phyloP scores from a whole-genome alignment of 1,284 basidiomycete genomes.

The Mycosarcoma mackinlayi region DNA sequence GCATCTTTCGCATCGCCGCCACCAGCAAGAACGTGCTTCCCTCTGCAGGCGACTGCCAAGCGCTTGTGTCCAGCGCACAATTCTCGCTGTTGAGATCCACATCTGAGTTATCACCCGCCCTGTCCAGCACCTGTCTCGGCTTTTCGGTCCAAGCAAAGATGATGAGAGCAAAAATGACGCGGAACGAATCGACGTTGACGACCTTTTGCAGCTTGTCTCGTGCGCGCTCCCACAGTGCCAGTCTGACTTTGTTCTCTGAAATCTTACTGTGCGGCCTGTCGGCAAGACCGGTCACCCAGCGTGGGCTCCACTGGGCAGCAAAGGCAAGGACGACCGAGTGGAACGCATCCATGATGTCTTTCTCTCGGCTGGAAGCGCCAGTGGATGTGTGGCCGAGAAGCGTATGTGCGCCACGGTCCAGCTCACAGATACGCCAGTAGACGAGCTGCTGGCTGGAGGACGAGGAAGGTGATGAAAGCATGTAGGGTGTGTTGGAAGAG shows the following conservation, averaged over 20 bases:
- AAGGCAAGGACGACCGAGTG: constrained; percentile 37
- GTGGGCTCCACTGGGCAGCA: constrained; percentile 28
- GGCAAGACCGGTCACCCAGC: constrained; percentile 13
- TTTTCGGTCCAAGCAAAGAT: constrained; percentile 42
- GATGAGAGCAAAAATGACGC: constrained; percentile 39
- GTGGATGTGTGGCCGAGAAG: constrained; percentile 10
- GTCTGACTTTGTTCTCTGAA: constrained; percentile 21
- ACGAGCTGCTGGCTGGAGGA: constrained; percentile 18
- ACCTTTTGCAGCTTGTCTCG: constrained; percentile 29
- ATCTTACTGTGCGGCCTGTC: constrained; percentile 1
- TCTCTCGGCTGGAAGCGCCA: constrained; percentile 6
- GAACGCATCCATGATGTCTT: constrained; percentile 34
- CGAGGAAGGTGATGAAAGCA: constrained; percentile 4
- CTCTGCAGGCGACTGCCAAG: constrained; percentile 35
- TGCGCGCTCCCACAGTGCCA: constrained; percentile 30
- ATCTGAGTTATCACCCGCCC: neutral
- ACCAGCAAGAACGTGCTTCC: constrained; percentile 31
- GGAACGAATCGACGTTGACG: constrained; percentile 31
- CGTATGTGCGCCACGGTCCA: constrained; percentile 22
- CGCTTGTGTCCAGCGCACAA: constrained; percentile 30
- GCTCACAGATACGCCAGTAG: constrained; percentile 41
- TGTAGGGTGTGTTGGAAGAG: constrained; percentile 29
- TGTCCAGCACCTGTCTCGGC: constrained; percentile 25
- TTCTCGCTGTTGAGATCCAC: constrained; percentile 26
- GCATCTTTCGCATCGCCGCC: constrained; percentile 26